These are phyloP conservation scores for Corchorus olitorius DNA, from an alignment of 345 rosid species.

Conservation along the genomic window DNA sequence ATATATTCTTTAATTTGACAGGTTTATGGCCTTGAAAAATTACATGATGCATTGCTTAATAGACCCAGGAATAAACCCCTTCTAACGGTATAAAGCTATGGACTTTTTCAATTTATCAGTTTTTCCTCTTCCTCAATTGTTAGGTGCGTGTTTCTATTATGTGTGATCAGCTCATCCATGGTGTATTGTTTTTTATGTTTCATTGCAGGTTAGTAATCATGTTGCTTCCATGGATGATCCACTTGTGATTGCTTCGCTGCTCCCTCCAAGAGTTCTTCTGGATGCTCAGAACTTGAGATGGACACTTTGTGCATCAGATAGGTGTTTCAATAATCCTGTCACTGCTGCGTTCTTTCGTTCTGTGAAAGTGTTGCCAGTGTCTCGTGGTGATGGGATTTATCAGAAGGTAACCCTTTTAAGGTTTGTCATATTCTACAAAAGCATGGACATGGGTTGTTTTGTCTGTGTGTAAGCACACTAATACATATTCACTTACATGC, in stretches of 20 bases:
- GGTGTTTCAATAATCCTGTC: constrained; percentile 86
- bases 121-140: neutral
- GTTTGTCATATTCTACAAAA: neutral
- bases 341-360: constrained; percentile 86
- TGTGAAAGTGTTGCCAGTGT: constrained; percentile 87
- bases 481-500: neutral
- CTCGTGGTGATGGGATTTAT: constrained; percentile 95
- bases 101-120: neutral
- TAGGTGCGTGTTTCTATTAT: neutral
- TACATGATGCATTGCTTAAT: constrained; percentile 80
- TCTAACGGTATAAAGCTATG: constrained; percentile 59
- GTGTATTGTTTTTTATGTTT: neutral
- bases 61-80: constrained; percentile 80
- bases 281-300: constrained; percentile 89
- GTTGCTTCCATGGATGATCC: constrained; percentile 98
- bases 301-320: constrained; percentile 95
- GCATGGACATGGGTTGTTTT: neutral
- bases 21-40: constrained; percentile 94
- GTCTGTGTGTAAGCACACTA: neutral
- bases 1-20: constrained; percentile 22
- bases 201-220: constrained; percentile 87
- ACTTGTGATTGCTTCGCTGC: constrained; percentile 83
- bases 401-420: constrained; percentile 66
- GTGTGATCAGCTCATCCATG: constrained; percentile 8
- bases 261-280: constrained; percentile 76